Conservation (phyloP, 805 yeast species). For the Spathaspora arborariae region DNA sequence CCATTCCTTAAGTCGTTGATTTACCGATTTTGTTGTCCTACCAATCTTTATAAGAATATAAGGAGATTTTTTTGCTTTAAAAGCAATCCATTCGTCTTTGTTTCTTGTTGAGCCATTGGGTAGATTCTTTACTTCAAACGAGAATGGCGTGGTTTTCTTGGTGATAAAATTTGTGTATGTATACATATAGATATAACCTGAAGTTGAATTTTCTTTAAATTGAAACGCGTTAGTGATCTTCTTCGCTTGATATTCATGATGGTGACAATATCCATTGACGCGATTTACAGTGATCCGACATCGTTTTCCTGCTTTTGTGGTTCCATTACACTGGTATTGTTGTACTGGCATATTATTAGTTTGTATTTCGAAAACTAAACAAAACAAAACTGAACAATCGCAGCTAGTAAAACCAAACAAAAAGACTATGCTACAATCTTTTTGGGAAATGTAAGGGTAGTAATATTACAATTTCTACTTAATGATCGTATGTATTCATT, state of each 20-base stretch:
- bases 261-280: slow-evolving; percentile 26
- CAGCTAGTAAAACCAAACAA: no score
- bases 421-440: no score
- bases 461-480: no score
- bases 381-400: no score
- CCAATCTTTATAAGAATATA: slow-evolving; percentile 49
- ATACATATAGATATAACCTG: slow-evolving; percentile 49
- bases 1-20: slow-evolving; percentile 47
- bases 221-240: not conserved
- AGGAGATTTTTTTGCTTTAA: slow-evolving; percentile 33
- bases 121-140: slow-evolving; percentile 37
- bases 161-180: slow-evolving; percentile 37
- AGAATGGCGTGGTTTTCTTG: slow-evolving; percentile 19
- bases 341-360: not conserved
- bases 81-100: slow-evolving; percentile 25
- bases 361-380: no score
- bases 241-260: slow-evolving; percentile 21
- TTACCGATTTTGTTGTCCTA: slow-evolving; percentile 46
- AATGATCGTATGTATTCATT: no score
- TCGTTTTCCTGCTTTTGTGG: slow-evolving; percentile 35
- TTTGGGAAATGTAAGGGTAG: no score
- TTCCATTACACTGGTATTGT: slow-evolving; percentile 38
- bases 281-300: slow-evolving; percentile 27
- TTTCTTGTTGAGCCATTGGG: slow-evolving; percentile 15
- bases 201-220: not conserved